These are phyloP conservation scores for Inonotus obliquus DNA, from an alignment of 1,284 basidiomycete genomes.

Conservation along the genomic window DNA sequence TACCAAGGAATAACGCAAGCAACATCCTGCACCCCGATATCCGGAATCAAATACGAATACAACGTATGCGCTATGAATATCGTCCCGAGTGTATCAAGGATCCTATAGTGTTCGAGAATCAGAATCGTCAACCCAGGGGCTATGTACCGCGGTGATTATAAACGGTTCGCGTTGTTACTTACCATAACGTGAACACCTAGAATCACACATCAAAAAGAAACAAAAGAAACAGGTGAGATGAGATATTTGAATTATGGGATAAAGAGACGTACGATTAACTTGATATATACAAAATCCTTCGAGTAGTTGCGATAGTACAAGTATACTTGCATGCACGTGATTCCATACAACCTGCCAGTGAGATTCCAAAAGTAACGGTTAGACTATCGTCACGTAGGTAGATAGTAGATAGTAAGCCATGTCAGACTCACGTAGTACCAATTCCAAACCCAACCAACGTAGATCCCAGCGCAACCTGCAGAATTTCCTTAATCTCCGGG, in stretches of 20 bases:
- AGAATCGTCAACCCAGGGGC: too few relatives aligned
- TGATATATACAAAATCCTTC: not conserved
- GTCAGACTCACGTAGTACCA: conserved; percentile 4
- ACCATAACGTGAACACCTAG: conserved; percentile 4
- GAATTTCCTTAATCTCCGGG: not conserved
- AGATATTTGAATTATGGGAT: too few relatives aligned
- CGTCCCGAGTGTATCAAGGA: conserved; percentile 3
- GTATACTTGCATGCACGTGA: conserved; percentile 5
- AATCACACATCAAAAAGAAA: too few relatives aligned
- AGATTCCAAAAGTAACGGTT: too few relatives aligned
- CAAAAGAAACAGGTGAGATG: too few relatives aligned
- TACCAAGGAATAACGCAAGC: conserved; percentile 6
- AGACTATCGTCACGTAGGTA: not conserved
- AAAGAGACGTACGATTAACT: not conserved
- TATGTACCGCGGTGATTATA: too few relatives aligned
- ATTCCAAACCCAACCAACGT: not conserved
- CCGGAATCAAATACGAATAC: conserved; percentile 1
- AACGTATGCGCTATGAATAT: not conserved
- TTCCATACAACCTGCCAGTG: not conserved
- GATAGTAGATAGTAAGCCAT: not conserved
- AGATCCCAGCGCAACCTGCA: not conserved
- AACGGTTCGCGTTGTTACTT: not conserved
- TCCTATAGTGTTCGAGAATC: too few relatives aligned
- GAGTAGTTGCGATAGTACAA: conserved; percentile 4
- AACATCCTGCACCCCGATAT: not conserved